These are phyloP conservation scores for Beauveria asiatica DNA, from an alignment of 2,329 filamentous ascomycete species.

Conservation along the genomic window DNA sequence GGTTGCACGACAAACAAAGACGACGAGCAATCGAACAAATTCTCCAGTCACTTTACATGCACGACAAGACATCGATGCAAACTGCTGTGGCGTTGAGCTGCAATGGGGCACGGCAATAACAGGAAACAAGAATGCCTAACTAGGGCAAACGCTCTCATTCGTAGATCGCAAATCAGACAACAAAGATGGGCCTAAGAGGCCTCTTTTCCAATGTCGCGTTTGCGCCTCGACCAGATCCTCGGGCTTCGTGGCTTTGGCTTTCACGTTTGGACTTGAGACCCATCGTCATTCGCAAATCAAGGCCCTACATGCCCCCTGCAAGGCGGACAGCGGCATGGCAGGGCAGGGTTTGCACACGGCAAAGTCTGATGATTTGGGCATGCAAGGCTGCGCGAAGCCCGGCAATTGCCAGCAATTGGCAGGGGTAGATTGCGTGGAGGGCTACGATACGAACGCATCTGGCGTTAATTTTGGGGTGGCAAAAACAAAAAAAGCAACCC, in stretches of 20 bases:
- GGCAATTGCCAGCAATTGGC: background rate
- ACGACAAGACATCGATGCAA: background rate
- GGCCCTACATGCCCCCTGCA: background rate
- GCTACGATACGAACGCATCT: background rate
- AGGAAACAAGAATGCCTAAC: background rate
- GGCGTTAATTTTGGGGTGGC: background rate
- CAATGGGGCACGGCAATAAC: background rate
- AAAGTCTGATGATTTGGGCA: background rate
- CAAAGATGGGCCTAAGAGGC: background rate
- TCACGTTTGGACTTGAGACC: background rate
- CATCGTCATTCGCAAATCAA: background rate
- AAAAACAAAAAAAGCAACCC: background rate
- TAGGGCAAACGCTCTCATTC: background rate
- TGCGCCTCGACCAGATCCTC: background rate
- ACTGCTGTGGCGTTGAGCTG: background rate
- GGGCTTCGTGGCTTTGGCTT: background rate
- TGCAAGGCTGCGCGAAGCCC: background rate
- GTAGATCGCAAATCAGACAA: background rate
- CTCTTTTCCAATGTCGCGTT: background rate
- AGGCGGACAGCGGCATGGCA: background rate
- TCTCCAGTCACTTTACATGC: background rate
- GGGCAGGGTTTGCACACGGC: background rate
- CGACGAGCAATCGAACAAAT: background rate
- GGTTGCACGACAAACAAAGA: background rate
- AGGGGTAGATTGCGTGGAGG: background rate